phyloP scores from a whole-genome alignment of 2,329 filamentous ascomycete species.

The Cordyceps javanica region DNA sequence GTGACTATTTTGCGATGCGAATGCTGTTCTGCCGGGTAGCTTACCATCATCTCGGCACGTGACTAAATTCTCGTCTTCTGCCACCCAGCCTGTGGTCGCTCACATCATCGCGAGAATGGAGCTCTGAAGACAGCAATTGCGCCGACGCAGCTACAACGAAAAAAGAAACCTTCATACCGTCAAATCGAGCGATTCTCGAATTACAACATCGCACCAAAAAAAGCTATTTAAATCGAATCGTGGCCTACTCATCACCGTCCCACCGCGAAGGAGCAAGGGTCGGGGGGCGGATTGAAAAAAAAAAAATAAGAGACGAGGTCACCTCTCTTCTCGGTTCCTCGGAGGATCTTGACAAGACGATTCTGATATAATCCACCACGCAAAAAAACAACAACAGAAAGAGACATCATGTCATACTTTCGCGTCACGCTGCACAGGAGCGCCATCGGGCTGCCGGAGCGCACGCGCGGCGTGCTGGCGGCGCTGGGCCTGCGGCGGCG shows the following conservation, averaged over 20 bases:
- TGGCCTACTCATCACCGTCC: too few relatives aligned
- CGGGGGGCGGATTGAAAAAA: too few relatives aligned
- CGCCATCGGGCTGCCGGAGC: constrained; percentile 78
- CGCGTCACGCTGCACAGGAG: constrained; percentile 86
- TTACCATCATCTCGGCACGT: background rate
- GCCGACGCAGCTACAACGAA: too few relatives aligned
- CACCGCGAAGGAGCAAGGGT: too few relatives aligned
- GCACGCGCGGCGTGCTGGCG: constrained; percentile 72
- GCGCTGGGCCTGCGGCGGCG: constrained; percentile 82
- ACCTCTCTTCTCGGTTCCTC: background rate
- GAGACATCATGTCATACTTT: constrained; percentile 66
- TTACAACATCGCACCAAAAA: too few relatives aligned
- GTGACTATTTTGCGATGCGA: background rate
- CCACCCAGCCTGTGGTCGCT: background rate
- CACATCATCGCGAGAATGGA: background rate
- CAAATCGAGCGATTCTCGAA: too few relatives aligned
- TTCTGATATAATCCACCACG: too few relatives aligned
- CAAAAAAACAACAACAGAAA: too few relatives aligned
- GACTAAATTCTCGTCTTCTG: background rate
- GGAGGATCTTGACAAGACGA: too few relatives aligned
- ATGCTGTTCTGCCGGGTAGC: background rate
- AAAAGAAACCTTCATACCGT: too few relatives aligned
- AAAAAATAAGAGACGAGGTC: too few relatives aligned
- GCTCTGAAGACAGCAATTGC: background rate
- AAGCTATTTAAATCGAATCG: too few relatives aligned